Conservation (phyloP, 768 basidiomycete genomes). For the Crepidotus variabilis region DNA sequence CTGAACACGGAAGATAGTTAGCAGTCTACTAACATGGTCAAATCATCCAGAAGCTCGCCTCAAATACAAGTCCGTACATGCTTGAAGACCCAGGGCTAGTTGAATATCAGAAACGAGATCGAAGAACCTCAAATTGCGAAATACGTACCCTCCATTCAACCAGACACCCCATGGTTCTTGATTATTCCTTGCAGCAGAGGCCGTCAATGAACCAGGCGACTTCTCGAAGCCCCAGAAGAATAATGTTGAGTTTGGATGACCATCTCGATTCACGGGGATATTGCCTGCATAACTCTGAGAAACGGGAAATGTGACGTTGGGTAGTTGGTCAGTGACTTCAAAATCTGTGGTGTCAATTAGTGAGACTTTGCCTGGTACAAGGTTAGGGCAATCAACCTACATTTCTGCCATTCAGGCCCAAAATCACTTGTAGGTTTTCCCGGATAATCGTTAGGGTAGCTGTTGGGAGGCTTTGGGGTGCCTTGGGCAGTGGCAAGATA, state of each 20-base stretch:
- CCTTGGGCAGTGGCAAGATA: conserved; percentile 12
- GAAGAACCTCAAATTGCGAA: not conserved
- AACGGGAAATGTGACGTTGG: conserved; percentile 55
- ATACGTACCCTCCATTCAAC: conserved; percentile 65
- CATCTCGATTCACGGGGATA: conserved; percentile 52
- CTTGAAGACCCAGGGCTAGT: conserved; percentile 67
- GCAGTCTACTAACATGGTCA: not conserved
- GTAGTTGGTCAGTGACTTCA: conserved; percentile 49
- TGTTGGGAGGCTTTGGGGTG: conserved; percentile 31
- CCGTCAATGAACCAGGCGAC: conserved; percentile 50
- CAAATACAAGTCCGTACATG: conserved; percentile 58
- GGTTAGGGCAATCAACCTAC: conserved; percentile 29
- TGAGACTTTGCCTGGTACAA: not conserved
- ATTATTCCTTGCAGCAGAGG: conserved; percentile 21
- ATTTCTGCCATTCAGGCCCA: conserved; percentile 58
- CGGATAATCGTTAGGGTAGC: conserved; percentile 35
- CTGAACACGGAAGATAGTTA: conserved; percentile 26
- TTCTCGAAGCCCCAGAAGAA: conserved; percentile 68
- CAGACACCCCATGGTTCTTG: conserved; percentile 68
- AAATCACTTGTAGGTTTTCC: conserved; percentile 27
- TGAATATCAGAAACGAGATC: not conserved
- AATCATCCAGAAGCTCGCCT: conserved; percentile 36
- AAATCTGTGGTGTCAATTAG: conserved; percentile 40
- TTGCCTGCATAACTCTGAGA: conserved; percentile 62
- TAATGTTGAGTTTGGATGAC: conserved; percentile 61